phyloP scores from a whole-genome alignment of 139 green algal species.

The Coelastrella sp. region DNA sequence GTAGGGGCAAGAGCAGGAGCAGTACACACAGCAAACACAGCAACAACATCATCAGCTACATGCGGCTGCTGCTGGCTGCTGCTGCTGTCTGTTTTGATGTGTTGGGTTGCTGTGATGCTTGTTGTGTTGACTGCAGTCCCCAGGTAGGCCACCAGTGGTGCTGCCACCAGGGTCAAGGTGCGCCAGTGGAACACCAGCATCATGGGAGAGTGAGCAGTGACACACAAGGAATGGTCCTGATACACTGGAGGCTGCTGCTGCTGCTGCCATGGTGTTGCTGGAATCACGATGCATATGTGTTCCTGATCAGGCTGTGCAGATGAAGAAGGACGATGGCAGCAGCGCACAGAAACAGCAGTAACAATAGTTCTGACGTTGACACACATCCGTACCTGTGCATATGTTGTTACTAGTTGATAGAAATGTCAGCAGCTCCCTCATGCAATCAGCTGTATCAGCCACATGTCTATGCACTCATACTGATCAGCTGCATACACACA shows the following conservation, averaged over 20 bases:
- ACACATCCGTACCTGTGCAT: too few relatives aligned
- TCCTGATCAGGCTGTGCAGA: conserved; percentile 35
- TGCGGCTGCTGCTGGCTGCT: neutral
- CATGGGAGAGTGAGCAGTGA: neutral
- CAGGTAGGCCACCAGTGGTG: conserved; percentile 8
- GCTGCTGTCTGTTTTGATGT: neutral
- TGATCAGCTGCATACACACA: too few relatives aligned
- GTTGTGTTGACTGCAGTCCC: neutral
- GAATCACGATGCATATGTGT: conserved; percentile 43
- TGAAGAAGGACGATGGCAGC: too few relatives aligned
- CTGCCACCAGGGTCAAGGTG: conserved; percentile 29
- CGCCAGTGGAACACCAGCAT: conserved; percentile 44
- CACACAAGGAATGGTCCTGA: too few relatives aligned
- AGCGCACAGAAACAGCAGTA: too few relatives aligned
- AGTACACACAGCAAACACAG: neutral
- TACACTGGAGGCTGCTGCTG: conserved; percentile 27
- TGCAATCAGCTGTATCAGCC: too few relatives aligned
- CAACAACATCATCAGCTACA: neutral
- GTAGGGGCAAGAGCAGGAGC: conserved; percentile 30
- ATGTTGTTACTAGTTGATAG: too few relatives aligned
- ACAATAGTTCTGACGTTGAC: too few relatives aligned
- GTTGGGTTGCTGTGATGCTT: neutral
- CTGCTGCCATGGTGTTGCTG: conserved; percentile 2
- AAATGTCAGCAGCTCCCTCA: too few relatives aligned
- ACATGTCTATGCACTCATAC: too few relatives aligned